Base-by-base conservation (phyloP, 164 flowering plant species). In the Sextonia rubra region DNA sequence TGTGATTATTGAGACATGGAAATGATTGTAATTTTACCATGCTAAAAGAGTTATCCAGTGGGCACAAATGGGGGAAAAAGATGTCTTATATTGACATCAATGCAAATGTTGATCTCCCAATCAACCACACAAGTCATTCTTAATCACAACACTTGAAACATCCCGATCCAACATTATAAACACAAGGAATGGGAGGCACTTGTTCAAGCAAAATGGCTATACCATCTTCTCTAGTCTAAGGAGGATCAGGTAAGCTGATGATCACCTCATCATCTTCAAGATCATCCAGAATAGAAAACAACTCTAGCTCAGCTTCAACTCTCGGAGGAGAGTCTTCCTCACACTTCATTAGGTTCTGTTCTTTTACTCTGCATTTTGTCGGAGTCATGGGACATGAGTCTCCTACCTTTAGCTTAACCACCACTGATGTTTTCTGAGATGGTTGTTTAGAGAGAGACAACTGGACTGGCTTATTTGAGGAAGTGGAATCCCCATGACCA, bases 381-480 rank as follows among this genome's bases (percentile, higher is more conserved):
- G 4, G 0, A 9, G 27, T 24, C 22, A 22, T 24, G 22, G 18
- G 24, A 11, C 22, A 4, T 4, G 22, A 61, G 64, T 61, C 64
- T 8, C 2, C 27, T 61, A 7, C 81, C 32, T 14, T 23, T 6
- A 71, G 22, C 73, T 77, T 79, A 26, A 80, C 73, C 72, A 76
- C 80, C 37, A 77, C 44, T 37, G 44, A 14, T 8, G 78, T 64
- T 66, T 82, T 82, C 64, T 74, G 81, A 62, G 90, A 55, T 7
- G 84, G 83, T 62, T 74, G 77, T 75, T 81, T 88, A 22, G 89
- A 4, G 37, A 80, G 80, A 7, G 91, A 78, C 64, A 80, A 87
- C 52, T 69, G 82, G 18, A 79, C 15, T 2, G 84, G 66, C 68
- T 77, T 85, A 69, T 83, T 88, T 52, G 80, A 68, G 52, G 71